Evolutionary conservation across 2,329 filamentous ascomycete genomes (phyloP).

Genomic region (Botrytis elliptica): DNA sequence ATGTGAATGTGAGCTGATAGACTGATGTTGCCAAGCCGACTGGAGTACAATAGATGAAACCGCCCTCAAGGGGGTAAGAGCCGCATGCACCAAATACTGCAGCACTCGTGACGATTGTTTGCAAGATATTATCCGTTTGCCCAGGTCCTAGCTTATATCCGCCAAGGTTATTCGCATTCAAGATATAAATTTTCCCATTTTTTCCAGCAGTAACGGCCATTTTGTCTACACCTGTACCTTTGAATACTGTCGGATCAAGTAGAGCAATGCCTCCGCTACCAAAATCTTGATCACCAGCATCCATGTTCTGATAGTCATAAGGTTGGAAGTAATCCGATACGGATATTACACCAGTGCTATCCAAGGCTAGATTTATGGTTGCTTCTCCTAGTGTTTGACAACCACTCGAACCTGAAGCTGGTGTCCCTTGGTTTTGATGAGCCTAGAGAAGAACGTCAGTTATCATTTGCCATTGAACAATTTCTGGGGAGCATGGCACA

Average conservation of each 20-base stretch:
- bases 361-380: constrained; percentile 45
- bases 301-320: constrained; percentile 42
- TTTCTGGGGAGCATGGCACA: neutral
- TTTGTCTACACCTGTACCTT: constrained; percentile 39
- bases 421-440: constrained; percentile 39
- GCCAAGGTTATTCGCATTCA: constrained; percentile 45
- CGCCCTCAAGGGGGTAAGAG: constrained; percentile 45
- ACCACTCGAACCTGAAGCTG: constrained; percentile 38
- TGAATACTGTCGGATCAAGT: constrained; percentile 41
- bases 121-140: constrained; percentile 41
- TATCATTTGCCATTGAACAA: neutral
- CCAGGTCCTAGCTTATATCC: constrained; percentile 43
- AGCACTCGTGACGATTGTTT: constrained; percentile 40
- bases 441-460: constrained; percentile 27
- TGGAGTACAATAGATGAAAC: constrained; percentile 45
- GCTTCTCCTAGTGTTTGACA: constrained; percentile 45
- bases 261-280: constrained; percentile 41
- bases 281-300: constrained; percentile 44
- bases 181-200: constrained; percentile 43
- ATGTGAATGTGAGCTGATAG: constrained; percentile 40
- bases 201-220: constrained; percentile 44
- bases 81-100: constrained; percentile 43
- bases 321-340: constrained; percentile 46
- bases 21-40: constrained; percentile 39
- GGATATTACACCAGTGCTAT: constrained; percentile 34